Base-by-base conservation (phyloP, 2,329 filamentous ascomycete species). In the Sclerotiophoma versabilis region DNA sequence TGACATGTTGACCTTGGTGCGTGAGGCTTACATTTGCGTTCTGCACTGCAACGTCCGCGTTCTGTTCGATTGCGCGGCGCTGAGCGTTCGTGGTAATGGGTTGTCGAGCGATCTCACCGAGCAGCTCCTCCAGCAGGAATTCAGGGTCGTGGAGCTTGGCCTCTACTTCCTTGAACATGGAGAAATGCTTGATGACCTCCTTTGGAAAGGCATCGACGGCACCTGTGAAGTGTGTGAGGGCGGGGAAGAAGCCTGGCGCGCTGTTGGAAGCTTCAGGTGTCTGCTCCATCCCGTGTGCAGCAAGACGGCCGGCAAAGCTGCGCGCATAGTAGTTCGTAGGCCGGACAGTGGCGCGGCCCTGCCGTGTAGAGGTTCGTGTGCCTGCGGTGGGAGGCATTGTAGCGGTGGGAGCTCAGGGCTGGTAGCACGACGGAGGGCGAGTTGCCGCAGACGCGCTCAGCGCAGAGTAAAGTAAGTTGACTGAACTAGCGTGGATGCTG, bases 131-230 rank as follows among this genome's bases (percentile, higher is more conserved):
- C 54, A 99, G 83, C 69, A 88, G 84, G 66, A 95, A 89, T 74
- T 96, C 92, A 6, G 95, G 90, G 22, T 87, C 87, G 76, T 93
- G 95, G 61, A 96, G 90, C 79, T 99, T 99, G 59, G 93, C 93
- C 79, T 99, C 95, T 41, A 98, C 95, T 78, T 99, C 95, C 75
- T 97, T 97, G 64, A 99, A 83, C 51, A 98, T 84, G 27, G 93
- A 97, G 67, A 96, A 96, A 76, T 99, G 93, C 71, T 92, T 88
- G 65, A 96, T 92, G 44, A 97, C 91, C 78, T 99, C 95, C 75
- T 93, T 93, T 4, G 95, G 95, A 22, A 99, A 85, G 32, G 93
- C 93, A 45, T 92, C 88, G 71, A 98, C 92, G 59, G 92, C 88
- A 75, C 98, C 93, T 59, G 93, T 91, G 74, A 99, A 98, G 72